Evolutionary conservation across 805 yeast genomes (phyloP).

Genomic region (Jamesozyma piceae): DNA sequence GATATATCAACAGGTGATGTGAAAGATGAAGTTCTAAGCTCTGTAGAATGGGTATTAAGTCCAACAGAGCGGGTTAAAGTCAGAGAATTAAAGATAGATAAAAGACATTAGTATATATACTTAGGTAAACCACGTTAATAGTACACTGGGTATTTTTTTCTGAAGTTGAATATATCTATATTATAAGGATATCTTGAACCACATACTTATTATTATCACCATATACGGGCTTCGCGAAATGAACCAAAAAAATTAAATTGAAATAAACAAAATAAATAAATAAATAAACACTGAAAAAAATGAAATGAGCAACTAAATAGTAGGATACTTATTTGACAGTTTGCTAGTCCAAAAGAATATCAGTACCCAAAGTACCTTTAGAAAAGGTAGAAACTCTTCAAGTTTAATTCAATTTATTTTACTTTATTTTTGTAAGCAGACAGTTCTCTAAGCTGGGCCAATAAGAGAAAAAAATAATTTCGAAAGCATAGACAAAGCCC

Average conservation of each 20-base stretch:
- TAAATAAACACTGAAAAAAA: not conserved
- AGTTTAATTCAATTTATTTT: not conserved
- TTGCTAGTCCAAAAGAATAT: not conserved
- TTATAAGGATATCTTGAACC: no score
- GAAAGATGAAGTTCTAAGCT: constrained; percentile 34
- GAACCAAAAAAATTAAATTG: not conserved
- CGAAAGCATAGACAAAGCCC: not conserved
- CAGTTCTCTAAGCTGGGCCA: not conserved
- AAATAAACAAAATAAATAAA: constrained; percentile 2
- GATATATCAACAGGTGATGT: constrained; percentile 25
- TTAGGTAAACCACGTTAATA: not conserved
- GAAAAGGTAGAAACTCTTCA: not conserved
- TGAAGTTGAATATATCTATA: no score
- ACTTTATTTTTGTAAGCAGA: not conserved
- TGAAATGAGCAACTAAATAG: not conserved
- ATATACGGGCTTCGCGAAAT: constrained; percentile 1
- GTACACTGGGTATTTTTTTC: no score
- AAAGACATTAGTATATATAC: constrained; percentile 10
- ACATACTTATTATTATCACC: not conserved
- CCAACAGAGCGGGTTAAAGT: constrained; percentile 64
- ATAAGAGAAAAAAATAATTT: not conserved
- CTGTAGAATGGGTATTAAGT: constrained; percentile 63
- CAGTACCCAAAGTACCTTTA: not conserved
- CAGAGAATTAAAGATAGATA: constrained; percentile 44
- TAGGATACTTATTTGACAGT: not conserved